These are phyloP conservation scores for Metrosideros polymorpha DNA, from an alignment of 441 rosid genomes.

Conservation along the genomic window DNA sequence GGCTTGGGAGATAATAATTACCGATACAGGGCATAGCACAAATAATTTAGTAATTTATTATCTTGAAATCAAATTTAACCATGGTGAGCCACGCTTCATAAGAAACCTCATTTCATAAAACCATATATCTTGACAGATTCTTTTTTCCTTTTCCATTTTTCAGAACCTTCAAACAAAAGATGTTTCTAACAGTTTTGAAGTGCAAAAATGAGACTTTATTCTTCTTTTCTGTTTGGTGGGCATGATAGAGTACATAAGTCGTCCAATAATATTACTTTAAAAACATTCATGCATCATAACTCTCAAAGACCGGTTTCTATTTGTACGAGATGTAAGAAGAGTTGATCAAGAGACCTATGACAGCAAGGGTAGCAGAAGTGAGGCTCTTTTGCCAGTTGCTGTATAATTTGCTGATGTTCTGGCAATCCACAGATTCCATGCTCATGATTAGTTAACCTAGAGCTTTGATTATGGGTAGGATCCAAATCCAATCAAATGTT, in stretches of 20 bases:
- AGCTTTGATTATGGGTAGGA: neutral
- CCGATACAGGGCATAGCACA: neutral
- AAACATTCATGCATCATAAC: neutral
- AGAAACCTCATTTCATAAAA: neutral
- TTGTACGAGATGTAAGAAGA: neutral
- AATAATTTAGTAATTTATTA: neutral
- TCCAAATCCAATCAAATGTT: neutral
- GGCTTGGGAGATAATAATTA: neutral
- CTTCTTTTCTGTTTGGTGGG: neutral
- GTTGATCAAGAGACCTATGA: neutral
- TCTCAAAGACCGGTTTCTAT: neutral
- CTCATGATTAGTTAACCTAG: neutral
- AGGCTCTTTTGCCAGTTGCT: neutral
- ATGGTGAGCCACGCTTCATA: neutral
- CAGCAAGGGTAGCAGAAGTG: neutral
- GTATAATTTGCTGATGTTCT: neutral
- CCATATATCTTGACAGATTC: neutral
- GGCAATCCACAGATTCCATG: neutral
- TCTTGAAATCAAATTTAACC: neutral
- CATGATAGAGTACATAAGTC: neutral
- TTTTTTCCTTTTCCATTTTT: neutral
- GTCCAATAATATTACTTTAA: neutral
- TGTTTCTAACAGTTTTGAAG: neutral
- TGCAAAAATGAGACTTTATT: neutral
- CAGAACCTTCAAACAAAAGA: neutral